Conservation (phyloP, 495 filamentous ascomycete species). For the Daldinia vernicosa region DNA sequence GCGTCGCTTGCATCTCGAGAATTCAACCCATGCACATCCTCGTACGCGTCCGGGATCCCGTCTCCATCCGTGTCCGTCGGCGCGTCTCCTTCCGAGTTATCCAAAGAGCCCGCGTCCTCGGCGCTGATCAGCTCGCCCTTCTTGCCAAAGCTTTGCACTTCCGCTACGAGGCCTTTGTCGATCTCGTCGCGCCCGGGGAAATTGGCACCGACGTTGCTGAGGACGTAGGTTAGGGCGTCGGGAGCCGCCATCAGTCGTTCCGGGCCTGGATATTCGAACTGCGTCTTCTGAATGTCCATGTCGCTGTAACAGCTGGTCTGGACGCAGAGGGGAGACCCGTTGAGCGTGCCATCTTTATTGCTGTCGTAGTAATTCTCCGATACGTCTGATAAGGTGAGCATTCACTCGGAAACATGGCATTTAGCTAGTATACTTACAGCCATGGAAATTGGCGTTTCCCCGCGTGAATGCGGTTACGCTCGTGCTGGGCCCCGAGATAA, state of each 20-base stretch:
- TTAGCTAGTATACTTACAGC: conserved; percentile 30
- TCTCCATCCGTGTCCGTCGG: conserved; percentile 40
- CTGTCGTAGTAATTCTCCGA: conserved; percentile 53
- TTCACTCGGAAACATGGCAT: neutral
- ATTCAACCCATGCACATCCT: neutral
- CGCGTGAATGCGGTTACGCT: conserved; percentile 48
- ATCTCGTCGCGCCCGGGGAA: conserved; percentile 38
- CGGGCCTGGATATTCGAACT: conserved; percentile 36
- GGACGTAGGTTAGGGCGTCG: neutral
- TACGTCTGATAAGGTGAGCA: conserved; percentile 29
- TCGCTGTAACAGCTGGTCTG: conserved; percentile 39
- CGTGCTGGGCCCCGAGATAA: conserved; percentile 54
- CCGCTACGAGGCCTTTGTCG: conserved; percentile 35
- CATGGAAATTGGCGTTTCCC: conserved; percentile 48
- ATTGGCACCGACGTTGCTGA: conserved; percentile 23
- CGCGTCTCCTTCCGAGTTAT: neutral
- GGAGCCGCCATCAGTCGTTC: conserved; percentile 9
- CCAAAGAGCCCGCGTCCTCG: conserved; percentile 33
- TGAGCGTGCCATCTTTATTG: conserved; percentile 50
- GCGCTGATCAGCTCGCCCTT: conserved; percentile 45
- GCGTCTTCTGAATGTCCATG: conserved; percentile 34
- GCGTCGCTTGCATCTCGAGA: conserved; percentile 24
- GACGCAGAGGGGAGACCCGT: conserved; percentile 47
- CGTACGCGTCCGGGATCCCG: conserved; percentile 42
- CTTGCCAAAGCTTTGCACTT: conserved; percentile 43